A percentile compares a stretch with the other conserved stretches of the same genome.
These are phyloP conservation scores for Blastobotrys arbuscula DNA, from an alignment of 1,139 yeast species.

Conservation along the genomic window DNA sequence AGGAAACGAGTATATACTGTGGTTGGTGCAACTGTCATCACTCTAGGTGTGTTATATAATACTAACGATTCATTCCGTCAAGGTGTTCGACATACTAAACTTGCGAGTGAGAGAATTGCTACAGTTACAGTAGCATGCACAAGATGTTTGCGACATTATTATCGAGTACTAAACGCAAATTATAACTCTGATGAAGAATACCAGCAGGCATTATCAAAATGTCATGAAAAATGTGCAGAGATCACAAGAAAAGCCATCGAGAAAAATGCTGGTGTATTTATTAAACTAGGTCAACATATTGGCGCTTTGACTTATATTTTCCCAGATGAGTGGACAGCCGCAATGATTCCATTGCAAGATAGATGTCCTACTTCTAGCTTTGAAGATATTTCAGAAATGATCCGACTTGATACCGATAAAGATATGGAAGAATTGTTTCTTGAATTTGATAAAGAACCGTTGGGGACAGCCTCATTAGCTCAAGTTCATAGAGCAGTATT, in stretches of 20 bases:
- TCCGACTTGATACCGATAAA: conserved; percentile 49
- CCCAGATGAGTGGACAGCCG: conserved; percentile 91
- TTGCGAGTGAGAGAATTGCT: conserved; percentile 29
- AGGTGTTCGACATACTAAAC: conserved; percentile 26
- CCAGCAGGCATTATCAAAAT: conserved; percentile 47
- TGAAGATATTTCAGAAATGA: conserved; percentile 63
- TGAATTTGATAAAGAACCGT: conserved; percentile 65
- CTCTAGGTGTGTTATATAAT: conserved; percentile 8
- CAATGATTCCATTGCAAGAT: conserved; percentile 92
- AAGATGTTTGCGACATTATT: conserved; percentile 42
- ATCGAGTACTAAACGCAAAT: conserved; percentile 46
- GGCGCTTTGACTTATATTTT: conserved; percentile 86
- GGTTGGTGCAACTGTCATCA: conserved; percentile 2
- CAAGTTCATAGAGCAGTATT: conserved; percentile 84
- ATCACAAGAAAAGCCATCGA: conserved; percentile 77
- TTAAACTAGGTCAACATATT: conserved; percentile 91
- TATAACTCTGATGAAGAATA: conserved; percentile 48
- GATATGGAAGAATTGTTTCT: conserved; percentile 59
- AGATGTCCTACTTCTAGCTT: conserved; percentile 77
- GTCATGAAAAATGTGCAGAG: conserved; percentile 71
- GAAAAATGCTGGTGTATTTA: conserved; percentile 84
- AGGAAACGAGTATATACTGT: background rate
- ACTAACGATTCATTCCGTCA: conserved; percentile 19
- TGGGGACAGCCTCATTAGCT: conserved; percentile 94
- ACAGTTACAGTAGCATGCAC: conserved; percentile 32